Base-by-base conservation (phyloP, 257 asterid genomes). In the Jacaranda copaia region DNA sequence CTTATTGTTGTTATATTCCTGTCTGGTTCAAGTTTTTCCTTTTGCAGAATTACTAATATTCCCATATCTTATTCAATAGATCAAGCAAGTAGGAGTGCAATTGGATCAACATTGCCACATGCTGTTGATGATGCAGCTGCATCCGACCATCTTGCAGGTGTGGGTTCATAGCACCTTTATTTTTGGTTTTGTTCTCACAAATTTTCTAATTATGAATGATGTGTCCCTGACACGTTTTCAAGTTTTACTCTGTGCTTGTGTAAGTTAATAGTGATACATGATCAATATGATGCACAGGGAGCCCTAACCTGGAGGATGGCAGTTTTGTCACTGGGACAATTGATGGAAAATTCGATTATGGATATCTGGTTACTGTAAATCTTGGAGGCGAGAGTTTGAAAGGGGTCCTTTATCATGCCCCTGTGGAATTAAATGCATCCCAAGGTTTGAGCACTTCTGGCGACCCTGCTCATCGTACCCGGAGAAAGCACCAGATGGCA, bases 331-430 rank as follows among this genome's bases (percentile, higher is more conserved):
- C 84, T 53, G 99, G 99, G 81, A 89, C 96, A 40, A 92, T 96
- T 56, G 99, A 96, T 76, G 95, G 88, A 14, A 96, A 96, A 87
- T 92, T 94, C 40, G 98, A 96, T 55, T 81, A 83, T 63, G 99
- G 99, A 11, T 96, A 96, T 82, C 70, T 96, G 43, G 85, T 96
- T 59, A 81, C 96, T 19, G 93, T 96, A 42, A 82, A 80, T 73
- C 62, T 88, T 69, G 98, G 98, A 20, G 79, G 89, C 2, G 95
- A 92, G 85, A 84, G 77, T n/a, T 79, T 89, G 78, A 90, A 86
- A 61, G 99, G 99, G 3, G 91, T 93, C 63, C 93, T 96, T 36
- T 96, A 96, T 83, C 98, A 93, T 75, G 53, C 82, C 48, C 85
- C 93, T 20, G 79, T 38, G 46, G 84, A 60, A 56, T 61, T 84